Base-by-base conservation (phyloP, 768 basidiomycete species). In the Lyophyllum semitale region DNA sequence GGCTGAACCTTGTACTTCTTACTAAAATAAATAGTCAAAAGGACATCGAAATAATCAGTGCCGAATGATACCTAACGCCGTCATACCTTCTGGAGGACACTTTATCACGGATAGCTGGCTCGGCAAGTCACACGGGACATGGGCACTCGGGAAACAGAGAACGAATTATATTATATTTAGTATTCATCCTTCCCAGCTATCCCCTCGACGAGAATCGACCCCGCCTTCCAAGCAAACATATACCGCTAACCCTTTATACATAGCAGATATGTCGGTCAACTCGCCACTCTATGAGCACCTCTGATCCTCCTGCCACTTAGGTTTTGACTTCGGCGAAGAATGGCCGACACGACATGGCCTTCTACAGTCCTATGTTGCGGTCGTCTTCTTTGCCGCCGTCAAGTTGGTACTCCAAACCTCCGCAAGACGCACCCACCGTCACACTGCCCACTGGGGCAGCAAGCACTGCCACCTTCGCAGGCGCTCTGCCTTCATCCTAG, bases 1-100 rank as follows among this genome's bases (percentile, higher is more conserved):
- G 71, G 71, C 18, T 77, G 64, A 68, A 15, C 13, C 17, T 26
- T 29, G 2, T 44, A 6, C 3, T n/a, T 45, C 37, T n/a, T 5
- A 2, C 4, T 7, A 7, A n/a, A 38, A 38, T n/a, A 3, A 5
- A 18, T 38, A 8, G 37, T 18, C n/a, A 5, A 38, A 38, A 6
- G 37, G 18, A n/a, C 11, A 5, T 38, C 37, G n/a, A 6, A 18
- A 38, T n/a, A 15, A 9, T 4, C 17, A n/a, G 4, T 38, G n/a
- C 9, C 17, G 4, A n/a, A n/a, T n/a, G n/a, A n/a, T n/a, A 18
- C 37, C 11, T 15, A 38, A 18, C 4, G 37, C 5, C 15, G 37
- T 15, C 37, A n/a, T 38, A 5, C 9, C 17, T 18, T 4, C 5
- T 38, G n/a, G 15, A n/a, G 17, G 37, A n/a, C 37, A n/a, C n/a